Evolutionary conservation across 2,329 filamentous ascomycete genomes (phyloP), one percentile per base, ranked within the genome.

Genomic region (Fusarium incarnatum): DNA sequence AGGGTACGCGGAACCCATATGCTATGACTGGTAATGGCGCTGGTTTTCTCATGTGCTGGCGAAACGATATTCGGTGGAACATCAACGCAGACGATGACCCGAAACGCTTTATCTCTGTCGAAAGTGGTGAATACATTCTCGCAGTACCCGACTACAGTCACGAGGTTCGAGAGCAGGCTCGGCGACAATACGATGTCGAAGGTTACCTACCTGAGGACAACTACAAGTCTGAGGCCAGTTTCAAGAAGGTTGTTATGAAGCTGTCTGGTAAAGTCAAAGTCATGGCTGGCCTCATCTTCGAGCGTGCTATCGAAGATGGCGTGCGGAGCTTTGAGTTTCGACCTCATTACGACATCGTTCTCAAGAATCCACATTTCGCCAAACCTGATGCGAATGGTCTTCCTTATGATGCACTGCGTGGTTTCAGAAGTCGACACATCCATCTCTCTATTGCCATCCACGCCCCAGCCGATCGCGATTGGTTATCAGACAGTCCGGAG

Each of bases 241-340:
- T 99, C 85, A 97, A 97, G 80, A 99, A 99, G 81, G 96, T 98
- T 6, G 89, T 97, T 54, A 98, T 99, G 95, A 99, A 99, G 81
- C 86, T 99, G 15, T 98, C 96, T 6, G 96, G 96, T 16, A 97
- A 96, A 76, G 96, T 99, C 1, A 92, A 94, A 79, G 98, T 94
- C 93, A 87, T 95, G 76, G 91, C 92, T 16, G 97, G 96, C 0
- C 84, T 99, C 41, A 93, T 97, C 52, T 99, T 99, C 77, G 96
- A 99, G 80, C 90, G 92, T 47, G 92, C 95, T 68, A 85, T 94
- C 30, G 88, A 89, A 46, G 83, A 90, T 56, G 91, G 91, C 34
- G 85, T 86, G 56, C 88, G 96, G 61, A 94, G 90, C 23, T 98
- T 98, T 77, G 86, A 93, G 15, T 99, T 98, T 82, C 92, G 88